Conservation (phyloP, 2,329 filamentous ascomycete genomes). For the Boeremia lycopersici region DNA sequence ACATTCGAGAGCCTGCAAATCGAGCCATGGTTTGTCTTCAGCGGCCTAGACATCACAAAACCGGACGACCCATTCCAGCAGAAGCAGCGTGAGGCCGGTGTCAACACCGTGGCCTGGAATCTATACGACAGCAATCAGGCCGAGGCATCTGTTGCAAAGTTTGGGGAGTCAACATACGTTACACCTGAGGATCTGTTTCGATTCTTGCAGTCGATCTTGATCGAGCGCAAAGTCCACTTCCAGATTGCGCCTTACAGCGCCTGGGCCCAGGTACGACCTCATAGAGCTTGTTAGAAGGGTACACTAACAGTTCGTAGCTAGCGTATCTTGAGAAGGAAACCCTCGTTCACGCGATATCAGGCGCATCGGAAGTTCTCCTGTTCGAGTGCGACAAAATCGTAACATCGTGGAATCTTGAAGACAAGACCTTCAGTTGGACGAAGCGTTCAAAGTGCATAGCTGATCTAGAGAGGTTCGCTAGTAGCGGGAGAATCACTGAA, state of each 20-base stretch:
- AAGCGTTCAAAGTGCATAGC: conserved; percentile 73
- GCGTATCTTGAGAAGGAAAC: conserved; percentile 75
- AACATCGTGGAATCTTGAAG: conserved; percentile 71
- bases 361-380: conserved; percentile 81
- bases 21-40: conserved; percentile 87
- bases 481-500: conserved; percentile 61
- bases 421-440: conserved; percentile 66
- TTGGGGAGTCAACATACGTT: conserved; percentile 75
- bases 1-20: conserved; percentile 73
- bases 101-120: conserved; percentile 82
- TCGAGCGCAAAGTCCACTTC: conserved; percentile 72
- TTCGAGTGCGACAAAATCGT: conserved; percentile 83
- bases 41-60: conserved; percentile 80
- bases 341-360: conserved; percentile 75
- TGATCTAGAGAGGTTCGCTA: conserved; percentile 57
- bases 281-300: neutral
- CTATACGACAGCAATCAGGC: conserved; percentile 83
- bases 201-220: conserved; percentile 76
- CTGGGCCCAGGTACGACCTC: conserved; percentile 72
- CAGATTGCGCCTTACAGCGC: conserved; percentile 87
- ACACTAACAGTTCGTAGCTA: conserved; percentile 59
- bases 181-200: conserved; percentile 73
- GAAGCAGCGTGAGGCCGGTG: conserved; percentile 67
- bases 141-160: conserved; percentile 80
- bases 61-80: conserved; percentile 65